Evolutionary conservation across 371 early-diverging fungal genomes (phyloP).

Genomic region (Mucor indicus): DNA sequence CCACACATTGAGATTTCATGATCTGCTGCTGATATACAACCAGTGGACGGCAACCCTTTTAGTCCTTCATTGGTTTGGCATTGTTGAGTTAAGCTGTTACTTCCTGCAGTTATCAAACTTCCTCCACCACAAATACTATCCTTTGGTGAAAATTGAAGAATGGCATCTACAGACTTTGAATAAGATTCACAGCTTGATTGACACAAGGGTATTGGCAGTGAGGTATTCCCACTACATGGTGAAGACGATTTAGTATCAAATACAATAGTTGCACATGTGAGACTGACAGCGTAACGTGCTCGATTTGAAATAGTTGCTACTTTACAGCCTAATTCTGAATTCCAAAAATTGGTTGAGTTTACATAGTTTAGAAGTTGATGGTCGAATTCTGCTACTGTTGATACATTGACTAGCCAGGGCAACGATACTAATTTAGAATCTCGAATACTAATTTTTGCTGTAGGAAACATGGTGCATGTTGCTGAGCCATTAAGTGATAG

Average conservation of each 20-base stretch:
- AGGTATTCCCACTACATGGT: constrained; percentile 15
- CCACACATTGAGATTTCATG: constrained; percentile 40
- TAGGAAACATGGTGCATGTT: constrained; percentile 11
- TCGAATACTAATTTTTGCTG: constrained; percentile 9
- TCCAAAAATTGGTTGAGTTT: constrained; percentile 23
- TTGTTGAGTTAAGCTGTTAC: constrained; percentile 7
- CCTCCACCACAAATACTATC: constrained; percentile 6
- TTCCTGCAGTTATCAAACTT: constrained; percentile 6
- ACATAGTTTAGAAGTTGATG: constrained; percentile 19
- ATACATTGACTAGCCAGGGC: constrained; percentile 25
- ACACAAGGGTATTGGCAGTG: constrained; percentile 26
- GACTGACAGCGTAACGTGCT: constrained; percentile 34
- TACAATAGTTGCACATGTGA: constrained; percentile 29
- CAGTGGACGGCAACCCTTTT: constrained; percentile 11
- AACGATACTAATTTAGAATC: constrained; percentile 6
- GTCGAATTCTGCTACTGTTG: constrained; percentile 29
- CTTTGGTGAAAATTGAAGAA: background rate
- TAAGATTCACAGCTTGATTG: constrained; percentile 23
- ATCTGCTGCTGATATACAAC: constrained; percentile 29
- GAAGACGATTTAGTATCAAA: constrained; percentile 16
- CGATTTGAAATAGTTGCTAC: constrained; percentile 12
- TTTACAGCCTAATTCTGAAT: constrained; percentile 25
- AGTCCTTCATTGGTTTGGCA: constrained; percentile 25
- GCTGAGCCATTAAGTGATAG: constrained; percentile 12
- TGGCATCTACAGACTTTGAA: constrained; percentile 11